These are phyloP conservation scores for Dimocarpus longan DNA, from an alignment of 345 rosid species.

Conservation along the genomic window DNA sequence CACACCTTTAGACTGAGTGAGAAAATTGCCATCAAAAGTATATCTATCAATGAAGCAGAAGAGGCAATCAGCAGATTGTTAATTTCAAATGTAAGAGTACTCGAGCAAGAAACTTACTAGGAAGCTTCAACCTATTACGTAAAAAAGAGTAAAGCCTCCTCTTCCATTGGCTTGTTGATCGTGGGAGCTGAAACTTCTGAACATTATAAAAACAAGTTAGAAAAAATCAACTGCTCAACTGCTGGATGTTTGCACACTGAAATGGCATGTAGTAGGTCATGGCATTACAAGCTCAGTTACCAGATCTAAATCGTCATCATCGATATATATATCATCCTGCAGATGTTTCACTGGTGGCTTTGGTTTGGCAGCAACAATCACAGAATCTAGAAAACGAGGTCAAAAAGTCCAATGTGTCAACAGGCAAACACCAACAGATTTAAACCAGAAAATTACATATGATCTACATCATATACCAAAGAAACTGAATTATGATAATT, in stretches of 20 bases:
- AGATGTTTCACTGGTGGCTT: constrained; percentile 61
- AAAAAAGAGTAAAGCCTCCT: constrained; percentile 63
- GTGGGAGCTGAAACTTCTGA: constrained; percentile 80
- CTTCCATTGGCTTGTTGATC: constrained; percentile 71
- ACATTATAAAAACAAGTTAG: constrained; percentile 14
- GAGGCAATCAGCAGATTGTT: constrained; percentile 26
- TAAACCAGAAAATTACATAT: not conserved
- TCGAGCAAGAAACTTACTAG: constrained; percentile 51
- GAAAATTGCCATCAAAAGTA: constrained; percentile 75
- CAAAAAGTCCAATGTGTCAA: constrained; percentile 8
- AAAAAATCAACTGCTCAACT: not conserved
- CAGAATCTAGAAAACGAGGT: constrained; percentile 46
- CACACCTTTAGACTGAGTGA: constrained; percentile 67
- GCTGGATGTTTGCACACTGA: not conserved
- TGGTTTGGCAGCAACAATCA: constrained; percentile 81
- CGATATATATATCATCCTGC: constrained; percentile 43
- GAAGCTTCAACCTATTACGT: constrained; percentile 69
- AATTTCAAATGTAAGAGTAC: constrained; percentile 12
- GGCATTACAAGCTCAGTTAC: constrained; percentile 32
- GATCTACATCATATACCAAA: not conserved
- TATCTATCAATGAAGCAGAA: constrained; percentile 49
- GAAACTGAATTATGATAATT: not conserved
- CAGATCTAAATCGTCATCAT: constrained; percentile 66
- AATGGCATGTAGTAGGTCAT: constrained; percentile 8
- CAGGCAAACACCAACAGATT: not conserved